Conservation (phyloP, 805 yeast genomes). For the Yamadazyma nakazawae region DNA sequence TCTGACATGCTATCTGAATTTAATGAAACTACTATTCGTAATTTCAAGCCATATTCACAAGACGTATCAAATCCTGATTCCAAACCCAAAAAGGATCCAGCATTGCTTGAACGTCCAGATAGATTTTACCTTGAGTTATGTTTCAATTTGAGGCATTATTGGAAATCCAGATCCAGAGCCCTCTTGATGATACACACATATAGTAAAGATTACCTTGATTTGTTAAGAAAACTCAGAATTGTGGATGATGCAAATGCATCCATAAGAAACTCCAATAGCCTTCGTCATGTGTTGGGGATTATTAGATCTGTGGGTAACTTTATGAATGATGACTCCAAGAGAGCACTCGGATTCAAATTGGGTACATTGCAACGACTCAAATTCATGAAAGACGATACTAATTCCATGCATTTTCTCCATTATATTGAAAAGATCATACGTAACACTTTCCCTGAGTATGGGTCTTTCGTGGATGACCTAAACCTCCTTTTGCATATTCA, state of each 20-base stretch:
- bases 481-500: conserved; percentile 56
- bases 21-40: conserved; percentile 65
- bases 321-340: conserved; percentile 91
- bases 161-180: conserved; percentile 91
- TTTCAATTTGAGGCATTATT: conserved; percentile 80
- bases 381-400: conserved; percentile 85
- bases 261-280: conserved; percentile 60
- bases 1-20: conserved; percentile 74
- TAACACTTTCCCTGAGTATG: conserved; percentile 74
- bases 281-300: conserved; percentile 73
- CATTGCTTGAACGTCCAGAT: conserved; percentile 82
- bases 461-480: conserved; percentile 72
- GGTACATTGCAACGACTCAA: conserved; percentile 86
- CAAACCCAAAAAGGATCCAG: conserved; percentile 59
- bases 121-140: conserved; percentile 78
- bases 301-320: conserved; percentile 91
- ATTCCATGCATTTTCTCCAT: conserved; percentile 85
- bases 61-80: conserved; percentile 54
- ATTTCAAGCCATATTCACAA: conserved; percentile 75
- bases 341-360: conserved; percentile 88
- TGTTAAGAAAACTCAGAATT: conserved; percentile 60
- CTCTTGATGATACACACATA: conserved; percentile 63
- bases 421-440: conserved; percentile 90
- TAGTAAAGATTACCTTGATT: conserved; percentile 74
- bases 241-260: conserved; percentile 73